A percentile compares a stretch with the other conserved stretches of the same genome.
These are phyloP conservation scores for Moniliophthora roreri DNA, from an alignment of 1,284 basidiomycete species.

Conservation along the genomic window DNA sequence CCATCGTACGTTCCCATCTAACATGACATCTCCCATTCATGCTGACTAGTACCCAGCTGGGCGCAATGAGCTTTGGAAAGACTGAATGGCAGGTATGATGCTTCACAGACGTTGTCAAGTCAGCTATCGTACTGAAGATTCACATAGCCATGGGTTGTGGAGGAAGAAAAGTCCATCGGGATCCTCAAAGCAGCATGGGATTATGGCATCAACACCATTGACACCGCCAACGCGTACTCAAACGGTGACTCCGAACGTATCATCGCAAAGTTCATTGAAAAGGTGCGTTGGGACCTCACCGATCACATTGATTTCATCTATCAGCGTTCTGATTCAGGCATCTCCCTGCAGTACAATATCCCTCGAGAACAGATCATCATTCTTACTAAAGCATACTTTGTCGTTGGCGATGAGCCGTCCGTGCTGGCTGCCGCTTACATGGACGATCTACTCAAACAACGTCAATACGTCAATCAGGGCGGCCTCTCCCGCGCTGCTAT, in stretches of 20 bases:
- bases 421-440: background rate
- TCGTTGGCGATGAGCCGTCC: conserved; percentile 16
- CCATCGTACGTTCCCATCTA: conserved; percentile 14
- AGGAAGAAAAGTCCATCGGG: conserved; percentile 16
- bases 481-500: conserved; percentile 44
- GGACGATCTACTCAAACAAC: conserved; percentile 16
- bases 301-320: no score
- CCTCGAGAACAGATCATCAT: conserved; percentile 52
- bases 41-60: conserved; percentile 9
- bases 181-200: conserved; percentile 24
- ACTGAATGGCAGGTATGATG: conserved; percentile 12
- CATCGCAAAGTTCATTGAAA: conserved; percentile 19
- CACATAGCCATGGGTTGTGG: conserved; percentile 15
- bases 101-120: background rate
- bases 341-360: conserved; percentile 55
- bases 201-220: conserved; percentile 21
- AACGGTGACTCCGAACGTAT: conserved; percentile 20
- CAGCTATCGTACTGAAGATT: background rate
- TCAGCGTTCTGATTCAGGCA: no score
- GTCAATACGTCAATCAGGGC: conserved; percentile 41
- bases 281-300: conserved; percentile 15
- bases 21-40: background rate
- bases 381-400: conserved; percentile 35
- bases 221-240: conserved; percentile 22
- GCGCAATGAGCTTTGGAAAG: conserved; percentile 20